Base-by-base conservation (phyloP, 2,329 filamentous ascomycete genomes). In the Calonectria naviculata region DNA sequence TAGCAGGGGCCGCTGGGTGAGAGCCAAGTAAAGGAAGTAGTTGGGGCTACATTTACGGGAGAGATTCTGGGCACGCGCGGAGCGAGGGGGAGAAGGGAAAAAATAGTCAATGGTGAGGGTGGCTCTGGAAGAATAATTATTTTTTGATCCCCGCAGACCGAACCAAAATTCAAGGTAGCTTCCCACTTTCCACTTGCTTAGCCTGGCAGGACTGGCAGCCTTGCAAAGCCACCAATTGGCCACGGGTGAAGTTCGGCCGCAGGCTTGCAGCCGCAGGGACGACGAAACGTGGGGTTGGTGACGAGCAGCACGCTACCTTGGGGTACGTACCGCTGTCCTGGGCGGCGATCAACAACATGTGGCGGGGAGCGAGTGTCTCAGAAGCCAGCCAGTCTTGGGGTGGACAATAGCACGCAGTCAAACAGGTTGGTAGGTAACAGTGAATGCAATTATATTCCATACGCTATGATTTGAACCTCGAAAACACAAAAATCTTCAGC, bases 11-110 rank as follows among this genome's bases (percentile, higher is more conserved):
- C 42, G 36, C 38, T 38, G 47, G 19, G 49, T 36, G 46, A 65
- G 42, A 47, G 47, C 56, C 47, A 31, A 31, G 52, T 68, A 58
- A 31, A 42, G n/a, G 34, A 26, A 44, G 62, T 52, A 68, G 67
- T 73, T 67, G 41, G 68, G 68, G 76, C 78, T 79, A 79, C 76
- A 79, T 79, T 76, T 75, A 78, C 73, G 71, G 70, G 65, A 69
- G 44, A 65, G 71, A 67, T 67, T 65, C 38, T 36, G 34, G 65
- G 64, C 56, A 58, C 68, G 54, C 47, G 68, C 68, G 42, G 28
- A 42, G 61, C 36, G 29, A 28, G 34, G 21, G 26, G 46, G 34
- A 21, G 19, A n/a, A 38, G 46, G 26, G 44, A 47, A 34, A 54
- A 73, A 68, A 58, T 66, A 64, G 71, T 71, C 42, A 68, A 72